Evolutionary conservation across 106 monocot genomes (phyloP).

Genomic region (Allium sativum): DNA sequence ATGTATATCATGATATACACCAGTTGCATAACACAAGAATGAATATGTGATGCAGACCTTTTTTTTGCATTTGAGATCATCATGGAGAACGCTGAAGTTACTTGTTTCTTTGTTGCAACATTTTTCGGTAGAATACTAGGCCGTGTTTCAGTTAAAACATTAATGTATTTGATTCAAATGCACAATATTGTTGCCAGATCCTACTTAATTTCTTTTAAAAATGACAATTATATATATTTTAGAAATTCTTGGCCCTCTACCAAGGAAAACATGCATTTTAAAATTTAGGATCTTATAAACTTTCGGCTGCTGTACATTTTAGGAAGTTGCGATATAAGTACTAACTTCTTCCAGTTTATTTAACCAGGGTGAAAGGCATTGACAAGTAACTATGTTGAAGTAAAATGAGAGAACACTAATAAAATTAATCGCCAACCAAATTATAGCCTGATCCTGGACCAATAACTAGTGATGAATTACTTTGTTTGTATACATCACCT

Average conservation of each 20-base stretch:
- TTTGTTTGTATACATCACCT: constrained; percentile 34
- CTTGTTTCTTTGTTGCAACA: no score
- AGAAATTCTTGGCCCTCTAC: no score
- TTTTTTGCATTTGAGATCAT: background rate
- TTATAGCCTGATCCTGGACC: constrained; percentile 90
- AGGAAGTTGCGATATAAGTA: background rate
- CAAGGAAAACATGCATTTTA: no score
- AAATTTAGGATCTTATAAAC: background rate
- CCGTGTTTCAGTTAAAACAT: no score
- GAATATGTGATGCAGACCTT: background rate
- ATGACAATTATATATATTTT: no score
- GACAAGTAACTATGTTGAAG: background rate
- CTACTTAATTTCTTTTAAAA: no score
- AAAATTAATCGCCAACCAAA: constrained; percentile 43
- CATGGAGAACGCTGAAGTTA: background rate
- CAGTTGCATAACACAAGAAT: background rate
- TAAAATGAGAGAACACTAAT: background rate
- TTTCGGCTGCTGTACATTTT: background rate
- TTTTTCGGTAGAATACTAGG: no score
- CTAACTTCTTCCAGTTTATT: background rate
- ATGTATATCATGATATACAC: background rate
- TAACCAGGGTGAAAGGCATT: background rate
- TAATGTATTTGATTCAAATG: no score
- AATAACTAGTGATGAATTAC: constrained; percentile 50
- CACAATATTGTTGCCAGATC: no score